phyloP scores from a whole-genome alignment of 148 eudicot species.

The Chenopodium formosanum region DNA sequence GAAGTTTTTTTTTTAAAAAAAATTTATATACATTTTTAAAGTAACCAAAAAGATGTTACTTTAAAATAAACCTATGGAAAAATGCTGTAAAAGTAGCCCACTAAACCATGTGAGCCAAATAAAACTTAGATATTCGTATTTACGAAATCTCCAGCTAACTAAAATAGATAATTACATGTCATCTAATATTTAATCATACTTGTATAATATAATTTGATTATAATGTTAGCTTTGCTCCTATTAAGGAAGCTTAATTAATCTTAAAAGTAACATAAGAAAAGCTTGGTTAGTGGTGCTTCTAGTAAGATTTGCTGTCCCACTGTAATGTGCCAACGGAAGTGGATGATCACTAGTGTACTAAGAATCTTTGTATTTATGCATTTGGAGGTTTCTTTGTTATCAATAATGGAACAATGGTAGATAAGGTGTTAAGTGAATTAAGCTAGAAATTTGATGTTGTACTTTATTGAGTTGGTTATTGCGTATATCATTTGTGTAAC shows the following conservation, averaged over 20 bases:
- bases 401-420: background rate
- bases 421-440: background rate
- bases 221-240: background rate
- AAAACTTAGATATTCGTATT: background rate
- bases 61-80: background rate
- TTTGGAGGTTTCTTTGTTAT: background rate
- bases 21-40: too few species aligned
- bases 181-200: too few species aligned
- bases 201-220: background rate
- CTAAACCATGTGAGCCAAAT: conserved; percentile 14
- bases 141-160: conserved; percentile 10
- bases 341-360: background rate
- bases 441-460: background rate
- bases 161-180: background rate
- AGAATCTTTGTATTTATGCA: background rate
- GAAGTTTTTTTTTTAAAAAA: too few species aligned
- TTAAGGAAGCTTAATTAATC: background rate
- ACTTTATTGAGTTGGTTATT: background rate
- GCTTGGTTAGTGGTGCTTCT: conserved; percentile 3
- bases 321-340: background rate
- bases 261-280: background rate
- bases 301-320: conserved; percentile 19
- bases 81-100: conserved; percentile 5
- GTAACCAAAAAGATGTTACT: background rate
- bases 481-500: background rate